phyloP scores from a whole-genome alignment of 371 early-diverging fungal species.

The Apophysomyces ossiformis region DNA sequence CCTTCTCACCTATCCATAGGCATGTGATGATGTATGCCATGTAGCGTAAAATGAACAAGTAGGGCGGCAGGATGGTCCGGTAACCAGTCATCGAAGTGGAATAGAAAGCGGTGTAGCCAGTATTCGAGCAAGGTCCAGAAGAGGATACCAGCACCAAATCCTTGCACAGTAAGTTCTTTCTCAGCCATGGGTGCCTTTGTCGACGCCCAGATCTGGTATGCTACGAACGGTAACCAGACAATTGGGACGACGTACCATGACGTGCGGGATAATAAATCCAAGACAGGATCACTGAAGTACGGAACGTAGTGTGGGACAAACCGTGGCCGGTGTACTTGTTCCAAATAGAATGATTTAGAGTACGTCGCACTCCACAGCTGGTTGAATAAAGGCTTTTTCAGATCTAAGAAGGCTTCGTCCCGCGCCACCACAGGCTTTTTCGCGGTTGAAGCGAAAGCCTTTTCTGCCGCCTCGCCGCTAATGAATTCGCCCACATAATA shows the following conservation, averaged over 20 bases:
- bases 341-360: constrained; percentile 81
- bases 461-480: background rate
- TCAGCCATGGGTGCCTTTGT: constrained; percentile 1
- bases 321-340: constrained; percentile 92
- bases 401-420: constrained; percentile 80
- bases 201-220: constrained; percentile 44
- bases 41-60: constrained; percentile 84
- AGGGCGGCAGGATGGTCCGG: constrained; percentile 83
- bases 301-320: constrained; percentile 62
- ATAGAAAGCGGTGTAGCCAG: constrained; percentile 87
- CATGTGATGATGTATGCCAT: constrained; percentile 95
- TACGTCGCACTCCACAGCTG: constrained; percentile 84
- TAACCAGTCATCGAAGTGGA: constrained; percentile 86
- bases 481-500: constrained; percentile 76
- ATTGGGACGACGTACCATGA: constrained; percentile 92
- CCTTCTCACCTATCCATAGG: constrained; percentile 87
- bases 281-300: constrained; percentile 70
- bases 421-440: constrained; percentile 33
- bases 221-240: constrained; percentile 84
- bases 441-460: background rate
- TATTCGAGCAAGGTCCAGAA: constrained; percentile 87
- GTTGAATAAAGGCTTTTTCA: constrained; percentile 79
- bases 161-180: constrained; percentile 10
- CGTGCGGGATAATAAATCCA: constrained; percentile 86
- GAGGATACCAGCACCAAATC: constrained; percentile 69